Evolutionary conservation across 495 filamentous ascomycete species (phyloP).

Genomic region (Parachaetomium inaequale): DNA sequence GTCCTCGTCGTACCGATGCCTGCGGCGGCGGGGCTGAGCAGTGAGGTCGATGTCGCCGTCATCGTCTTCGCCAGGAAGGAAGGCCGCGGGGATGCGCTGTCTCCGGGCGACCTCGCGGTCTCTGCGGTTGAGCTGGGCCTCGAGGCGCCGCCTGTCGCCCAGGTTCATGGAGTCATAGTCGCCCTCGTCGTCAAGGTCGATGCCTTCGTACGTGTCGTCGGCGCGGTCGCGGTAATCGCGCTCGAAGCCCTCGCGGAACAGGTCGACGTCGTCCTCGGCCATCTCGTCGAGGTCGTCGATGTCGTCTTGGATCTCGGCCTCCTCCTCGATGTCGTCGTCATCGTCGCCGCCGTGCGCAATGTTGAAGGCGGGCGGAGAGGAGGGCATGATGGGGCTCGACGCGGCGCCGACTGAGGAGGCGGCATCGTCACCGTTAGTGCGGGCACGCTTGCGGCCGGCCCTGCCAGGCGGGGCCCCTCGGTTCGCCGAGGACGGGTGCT

Average conservation of each 20-base stretch:
- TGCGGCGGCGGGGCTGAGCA: constrained; percentile 70
- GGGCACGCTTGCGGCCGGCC: constrained; percentile 73
- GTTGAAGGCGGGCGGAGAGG: constrained; percentile 51
- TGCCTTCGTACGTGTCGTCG: constrained; percentile 47
- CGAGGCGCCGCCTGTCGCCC: constrained; percentile 81
- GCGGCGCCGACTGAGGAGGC: constrained; percentile 66
- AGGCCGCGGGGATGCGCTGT: constrained; percentile 75
- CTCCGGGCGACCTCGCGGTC: constrained; percentile 75
- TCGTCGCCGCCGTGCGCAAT: constrained; percentile 59
- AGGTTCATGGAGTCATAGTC: constrained; percentile 69
- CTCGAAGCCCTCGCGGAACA: constrained; percentile 89
- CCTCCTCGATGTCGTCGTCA: constrained; percentile 56
- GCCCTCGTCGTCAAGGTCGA: constrained; percentile 52
- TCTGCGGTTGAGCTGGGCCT: constrained; percentile 75
- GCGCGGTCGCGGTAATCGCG: constrained; percentile 68
- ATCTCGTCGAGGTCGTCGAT: constrained; percentile 94
- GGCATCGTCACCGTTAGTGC: constrained; percentile 67
- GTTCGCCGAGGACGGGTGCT: constrained; percentile 82
- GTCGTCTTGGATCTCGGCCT: constrained; percentile 61
- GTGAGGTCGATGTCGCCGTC: constrained; percentile 79
- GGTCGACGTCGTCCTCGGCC: constrained; percentile 95
- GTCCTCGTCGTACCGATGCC: constrained; percentile 90
- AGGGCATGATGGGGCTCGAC: constrained; percentile 48
- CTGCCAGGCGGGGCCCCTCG: constrained; percentile 57
- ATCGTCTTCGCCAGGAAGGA: constrained; percentile 85